Conservation (phyloP, 202 grass and related monocot genomes). For the Setaria viridis region DNA sequence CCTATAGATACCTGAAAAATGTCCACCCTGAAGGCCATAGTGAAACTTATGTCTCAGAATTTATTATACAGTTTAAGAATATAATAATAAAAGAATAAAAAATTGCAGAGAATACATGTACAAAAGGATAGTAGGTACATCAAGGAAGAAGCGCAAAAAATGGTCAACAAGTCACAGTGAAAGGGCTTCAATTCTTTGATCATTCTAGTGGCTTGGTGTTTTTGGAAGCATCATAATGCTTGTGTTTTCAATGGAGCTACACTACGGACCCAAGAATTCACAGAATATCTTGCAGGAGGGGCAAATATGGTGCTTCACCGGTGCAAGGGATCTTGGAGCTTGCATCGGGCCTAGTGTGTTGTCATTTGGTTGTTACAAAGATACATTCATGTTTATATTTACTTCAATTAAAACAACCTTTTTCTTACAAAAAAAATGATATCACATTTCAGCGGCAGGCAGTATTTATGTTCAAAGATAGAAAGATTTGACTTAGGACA, state of each 20-base stretch:
- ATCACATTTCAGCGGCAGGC: no score
- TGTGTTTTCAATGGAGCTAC: background rate
- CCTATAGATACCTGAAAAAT: constrained; percentile 98
- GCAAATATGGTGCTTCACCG: background rate
- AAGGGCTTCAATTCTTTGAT: background rate
- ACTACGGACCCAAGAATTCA: background rate
- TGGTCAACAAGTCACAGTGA: background rate
- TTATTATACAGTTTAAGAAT: constrained; percentile 30
- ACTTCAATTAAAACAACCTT: no score
- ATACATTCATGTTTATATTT: no score
- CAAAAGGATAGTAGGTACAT: constrained; percentile 14
- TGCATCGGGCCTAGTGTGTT: background rate
- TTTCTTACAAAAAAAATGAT: no score
- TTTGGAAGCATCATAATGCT: background rate
- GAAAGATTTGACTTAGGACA: no score
- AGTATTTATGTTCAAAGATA: no score
- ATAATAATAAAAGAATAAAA: constrained; percentile 20
- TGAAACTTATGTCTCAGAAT: constrained; percentile 32
- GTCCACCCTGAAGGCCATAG: constrained; percentile 74
- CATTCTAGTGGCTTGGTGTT: background rate
- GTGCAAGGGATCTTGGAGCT: background rate
- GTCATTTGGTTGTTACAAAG: background rate
- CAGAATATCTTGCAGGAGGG: background rate
- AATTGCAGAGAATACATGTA: constrained; percentile 34
- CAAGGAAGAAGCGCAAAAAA: background rate